A percentile compares a stretch with the other conserved stretches of the same genome.
Conservation (phyloP, 1,284 basidiomycete genomes). For the Jaminaea rosea region DNA sequence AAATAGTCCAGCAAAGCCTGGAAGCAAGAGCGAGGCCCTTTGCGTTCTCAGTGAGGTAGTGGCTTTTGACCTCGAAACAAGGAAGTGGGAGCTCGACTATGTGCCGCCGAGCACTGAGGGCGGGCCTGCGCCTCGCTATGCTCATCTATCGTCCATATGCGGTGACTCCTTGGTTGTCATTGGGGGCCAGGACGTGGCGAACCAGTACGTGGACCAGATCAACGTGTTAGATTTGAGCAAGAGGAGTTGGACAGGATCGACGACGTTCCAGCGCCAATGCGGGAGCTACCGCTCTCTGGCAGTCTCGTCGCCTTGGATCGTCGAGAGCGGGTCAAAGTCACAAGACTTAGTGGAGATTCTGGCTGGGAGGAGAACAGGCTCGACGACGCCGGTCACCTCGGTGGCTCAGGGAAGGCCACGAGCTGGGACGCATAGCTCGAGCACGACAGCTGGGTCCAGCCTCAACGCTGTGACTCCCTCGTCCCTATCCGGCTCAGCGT, state of each 20-base stretch:
- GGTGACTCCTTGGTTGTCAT: conserved; percentile 65
- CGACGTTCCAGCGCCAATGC: conserved; percentile 30
- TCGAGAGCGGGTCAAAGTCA: conserved; percentile 21
- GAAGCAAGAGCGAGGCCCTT: conserved; percentile 1
- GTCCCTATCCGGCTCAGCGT: too few relatives aligned
- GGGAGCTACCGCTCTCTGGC: conserved; percentile 36
- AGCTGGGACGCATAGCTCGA: too few relatives aligned
- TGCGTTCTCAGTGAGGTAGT: conserved; percentile 36
- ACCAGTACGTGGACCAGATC: conserved; percentile 49
- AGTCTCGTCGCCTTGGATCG: conserved; percentile 15
- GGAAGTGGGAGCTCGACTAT: conserved; percentile 30
- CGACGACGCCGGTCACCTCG: too few relatives aligned
- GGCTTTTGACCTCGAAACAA: conserved; percentile 28
- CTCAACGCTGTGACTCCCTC: too few relatives aligned
- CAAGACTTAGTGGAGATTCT: too few relatives aligned
- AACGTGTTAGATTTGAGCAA: conserved; percentile 49
- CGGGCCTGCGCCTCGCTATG: conserved; percentile 22
- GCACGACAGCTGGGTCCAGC: too few relatives aligned
- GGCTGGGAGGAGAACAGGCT: too few relatives aligned
- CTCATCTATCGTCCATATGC: conserved; percentile 32
- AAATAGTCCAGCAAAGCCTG: background rate
- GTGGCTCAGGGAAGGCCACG: too few relatives aligned
- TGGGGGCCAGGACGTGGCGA: conserved; percentile 71
- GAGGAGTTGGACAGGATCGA: conserved; percentile 20
- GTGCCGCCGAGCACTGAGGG: background rate